Base-by-base conservation (phyloP, 306 rosid genomes). In the Lathyrus oleraceus region DNA sequence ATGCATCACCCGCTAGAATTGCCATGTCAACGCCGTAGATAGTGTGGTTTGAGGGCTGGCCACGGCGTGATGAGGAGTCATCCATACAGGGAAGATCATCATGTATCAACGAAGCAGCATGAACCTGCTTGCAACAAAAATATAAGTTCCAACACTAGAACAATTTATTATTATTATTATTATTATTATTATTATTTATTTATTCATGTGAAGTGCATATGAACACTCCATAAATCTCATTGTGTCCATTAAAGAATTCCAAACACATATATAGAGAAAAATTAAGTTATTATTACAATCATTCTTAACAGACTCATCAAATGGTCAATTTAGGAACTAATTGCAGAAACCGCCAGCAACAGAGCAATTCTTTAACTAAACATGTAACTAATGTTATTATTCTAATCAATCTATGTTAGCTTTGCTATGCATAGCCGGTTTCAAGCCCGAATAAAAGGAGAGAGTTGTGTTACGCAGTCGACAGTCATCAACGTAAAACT, bases 31-130 rank as follows among this genome's bases (percentile, higher is more conserved):
- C 91, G n/a, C 98, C 98, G 69, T 80, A 83, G 61, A 84, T 23
- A 25, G 80, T 76, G 78, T 94, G 96, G 78, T 88, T 94, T 15
- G 98, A 88, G n/a, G 98, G 97, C 70, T 88, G 80, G 60, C 97
- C 95, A 61, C 96, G 85, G 10, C 98, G 95, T 19, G 88, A 84
- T 8, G 89, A 76, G 56, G 88, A 87, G 66, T 90, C 98, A 25
- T 94, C 98, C 97, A 90, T 94, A 70, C 90, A 90, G 51, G 98
- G 98, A 73, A 94, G 97, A 74, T 94, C 98, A 44, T 94, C 95
- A 11, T 94, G 98, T 76, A 90, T 90, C 85, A 94, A 76, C 38
- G 97, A 94, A 68, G 98, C 98, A 0, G 96, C 88, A 74, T 94
- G 98, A 59, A 94, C 97, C 98, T 94, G 87, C 63, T 64, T 73